Conservation (phyloP, 495 filamentous ascomycete genomes). For the Extremus antarcticus region DNA sequence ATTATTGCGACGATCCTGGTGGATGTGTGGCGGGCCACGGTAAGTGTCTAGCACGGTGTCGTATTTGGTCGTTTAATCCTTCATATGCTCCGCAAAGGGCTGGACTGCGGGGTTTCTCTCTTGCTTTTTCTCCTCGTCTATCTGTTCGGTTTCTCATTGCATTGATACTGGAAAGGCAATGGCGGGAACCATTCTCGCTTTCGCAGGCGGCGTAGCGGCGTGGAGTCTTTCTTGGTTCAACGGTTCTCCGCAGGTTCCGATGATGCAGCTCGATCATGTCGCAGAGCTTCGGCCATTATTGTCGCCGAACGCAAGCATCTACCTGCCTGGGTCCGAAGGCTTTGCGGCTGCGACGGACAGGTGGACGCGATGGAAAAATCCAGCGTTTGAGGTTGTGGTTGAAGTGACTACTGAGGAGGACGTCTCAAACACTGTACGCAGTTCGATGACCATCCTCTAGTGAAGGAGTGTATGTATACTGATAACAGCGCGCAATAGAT, state of each 20-base stretch:
- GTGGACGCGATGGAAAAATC: neutral
- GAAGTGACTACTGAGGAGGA: neutral
- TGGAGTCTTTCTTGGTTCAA: neutral
- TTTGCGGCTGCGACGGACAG: neutral
- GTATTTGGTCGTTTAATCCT: too few species aligned
- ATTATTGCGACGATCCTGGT: too few species aligned
- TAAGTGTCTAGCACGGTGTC: too few species aligned
- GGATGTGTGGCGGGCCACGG: too few species aligned
- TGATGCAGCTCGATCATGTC: neutral
- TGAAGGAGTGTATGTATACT: neutral
- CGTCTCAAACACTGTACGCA: neutral
- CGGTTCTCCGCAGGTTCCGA: neutral
- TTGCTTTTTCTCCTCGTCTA: too few species aligned
- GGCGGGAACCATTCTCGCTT: neutral
- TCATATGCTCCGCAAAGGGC: neutral
- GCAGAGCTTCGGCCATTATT: neutral
- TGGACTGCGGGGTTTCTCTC: neutral
- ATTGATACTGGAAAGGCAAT: too few species aligned
- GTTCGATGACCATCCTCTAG: neutral
- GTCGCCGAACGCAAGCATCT: neutral
- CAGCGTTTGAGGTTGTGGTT: neutral
- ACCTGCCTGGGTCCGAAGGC: neutral
- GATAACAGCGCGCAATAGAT: neutral
- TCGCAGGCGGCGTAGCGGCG: neutral
- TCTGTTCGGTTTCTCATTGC: too few species aligned